Percentiles rank a stretch among this genome's conserved stretches.
These are phyloP conservation scores for Bryum argenteum DNA, from an alignment of 225 moss, liverwort and hornwort species.

Conservation along the genomic window DNA sequence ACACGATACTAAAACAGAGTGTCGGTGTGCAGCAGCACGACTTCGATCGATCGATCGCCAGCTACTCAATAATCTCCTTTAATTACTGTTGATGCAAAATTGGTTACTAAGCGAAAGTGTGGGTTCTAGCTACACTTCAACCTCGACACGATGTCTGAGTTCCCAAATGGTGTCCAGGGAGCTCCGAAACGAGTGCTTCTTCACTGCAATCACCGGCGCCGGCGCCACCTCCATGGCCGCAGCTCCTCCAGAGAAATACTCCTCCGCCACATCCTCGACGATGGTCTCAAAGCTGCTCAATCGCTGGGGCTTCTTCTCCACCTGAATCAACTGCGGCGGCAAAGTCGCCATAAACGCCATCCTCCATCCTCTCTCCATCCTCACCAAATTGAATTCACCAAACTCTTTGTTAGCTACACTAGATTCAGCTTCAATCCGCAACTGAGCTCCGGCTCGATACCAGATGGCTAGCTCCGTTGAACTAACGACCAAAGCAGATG, in stretches of 20 bases:
- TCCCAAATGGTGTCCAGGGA: slow-evolving; percentile 53
- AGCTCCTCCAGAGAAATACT: no score
- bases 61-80: no score
- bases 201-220: slow-evolving; percentile 23
- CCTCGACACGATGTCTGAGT: slow-evolving; percentile 31
- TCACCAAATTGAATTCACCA: neutral
- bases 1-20: no score
- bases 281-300: slow-evolving; percentile 40
- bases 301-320: slow-evolving; percentile 38
- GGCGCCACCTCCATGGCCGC: slow-evolving; percentile 27
- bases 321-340: slow-evolving; percentile 36
- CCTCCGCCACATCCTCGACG: slow-evolving; percentile 23
- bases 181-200: slow-evolving; percentile 37
- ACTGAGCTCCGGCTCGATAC: no score
- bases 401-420: neutral
- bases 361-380: slow-evolving; percentile 17
- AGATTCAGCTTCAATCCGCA: no score
- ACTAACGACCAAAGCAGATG: no score
- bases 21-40: no score
- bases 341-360: slow-evolving; percentile 24
- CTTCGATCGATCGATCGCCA: no score
- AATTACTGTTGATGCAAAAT: no score
- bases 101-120: no score
- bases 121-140: no score
- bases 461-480: no score